A percentile compares a stretch with the other conserved stretches of the same genome.
Evolutionary conservation across 2,329 filamentous ascomycete genomes (phyloP).

Genomic region (Colletotrichum lini): DNA sequence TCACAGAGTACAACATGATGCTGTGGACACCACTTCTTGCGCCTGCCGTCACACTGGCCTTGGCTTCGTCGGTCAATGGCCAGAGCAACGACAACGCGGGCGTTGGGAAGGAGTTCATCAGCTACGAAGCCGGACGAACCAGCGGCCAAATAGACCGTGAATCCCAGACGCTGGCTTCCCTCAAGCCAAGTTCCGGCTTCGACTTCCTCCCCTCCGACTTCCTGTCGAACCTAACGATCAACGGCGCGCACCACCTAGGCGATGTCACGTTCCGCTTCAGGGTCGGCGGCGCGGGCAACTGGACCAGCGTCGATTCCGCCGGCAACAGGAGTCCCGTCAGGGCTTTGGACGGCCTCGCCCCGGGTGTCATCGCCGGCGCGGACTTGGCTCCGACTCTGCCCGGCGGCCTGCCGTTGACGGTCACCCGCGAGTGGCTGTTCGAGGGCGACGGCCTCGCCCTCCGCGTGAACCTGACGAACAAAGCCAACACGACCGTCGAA

Average conservation of each 20-base stretch:
- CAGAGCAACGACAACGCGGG: conserved; percentile 8
- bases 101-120: conserved; percentile 24
- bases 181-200: conserved; percentile 58
- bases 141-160: conserved; percentile 31
- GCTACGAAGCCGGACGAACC: conserved; percentile 25
- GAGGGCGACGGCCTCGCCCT: conserved; percentile 65
- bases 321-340: conserved; percentile 55
- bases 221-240: conserved; percentile 58
- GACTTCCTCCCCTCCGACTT: conserved; percentile 70
- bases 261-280: conserved; percentile 71
- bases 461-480: conserved; percentile 66
- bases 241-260: conserved; percentile 71
- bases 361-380: conserved; percentile 53
- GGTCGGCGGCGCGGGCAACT: conserved; percentile 52
- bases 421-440: conserved; percentile 68
- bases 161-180: conserved; percentile 64
- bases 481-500: conserved; percentile 58
- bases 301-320: conserved; percentile 65
- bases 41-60: conserved; percentile 26
- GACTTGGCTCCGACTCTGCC: conserved; percentile 59
- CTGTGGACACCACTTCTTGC: background rate
- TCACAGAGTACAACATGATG: conserved; percentile 12
- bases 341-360: conserved; percentile 44
- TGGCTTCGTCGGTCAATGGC: conserved; percentile 6
- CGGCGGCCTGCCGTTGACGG: conserved; percentile 53